Conservation (phyloP, 306 rosid species). For the Acmispon strigosus region DNA sequence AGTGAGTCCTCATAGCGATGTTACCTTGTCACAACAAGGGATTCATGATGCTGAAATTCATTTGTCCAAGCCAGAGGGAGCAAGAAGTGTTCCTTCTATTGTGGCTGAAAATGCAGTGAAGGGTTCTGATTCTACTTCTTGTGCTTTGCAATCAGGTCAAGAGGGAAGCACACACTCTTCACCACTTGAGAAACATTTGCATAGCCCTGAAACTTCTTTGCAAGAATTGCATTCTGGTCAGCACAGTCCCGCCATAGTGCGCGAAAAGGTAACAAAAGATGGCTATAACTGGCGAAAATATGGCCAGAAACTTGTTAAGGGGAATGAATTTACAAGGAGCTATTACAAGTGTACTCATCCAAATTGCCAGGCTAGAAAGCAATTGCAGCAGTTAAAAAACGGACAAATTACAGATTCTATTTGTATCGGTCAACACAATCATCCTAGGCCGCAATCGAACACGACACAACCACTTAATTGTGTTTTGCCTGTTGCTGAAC, state of each 20-base stretch:
- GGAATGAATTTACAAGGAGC: constrained; percentile 68
- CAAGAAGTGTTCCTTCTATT: constrained; percentile 10
- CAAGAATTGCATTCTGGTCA: constrained; percentile 32
- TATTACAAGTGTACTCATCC: constrained; percentile 83
- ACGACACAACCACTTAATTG: constrained; percentile 40
- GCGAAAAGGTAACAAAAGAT: constrained; percentile 65
- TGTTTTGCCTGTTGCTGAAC: constrained; percentile 36
- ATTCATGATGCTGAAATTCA: constrained; percentile 22
- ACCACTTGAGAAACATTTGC: constrained; percentile 33
- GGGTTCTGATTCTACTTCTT: constrained; percentile 31
- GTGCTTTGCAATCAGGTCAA: constrained; percentile 37
- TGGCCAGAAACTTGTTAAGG: constrained; percentile 84
- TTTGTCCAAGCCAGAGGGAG: constrained; percentile 26
- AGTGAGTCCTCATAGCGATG: constrained; percentile 31
- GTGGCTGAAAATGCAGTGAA: constrained; percentile 21
- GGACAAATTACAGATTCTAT: constrained; percentile 57
- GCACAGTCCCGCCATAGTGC: constrained; percentile 45
- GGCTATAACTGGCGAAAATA: constrained; percentile 95
- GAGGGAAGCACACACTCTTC: constrained; percentile 33
- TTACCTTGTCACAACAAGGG: constrained; percentile 28
- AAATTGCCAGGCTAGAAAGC: constrained; percentile 72
- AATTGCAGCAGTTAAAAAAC: constrained; percentile 53
- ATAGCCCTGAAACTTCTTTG: constrained; percentile 23
- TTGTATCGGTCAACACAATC: constrained; percentile 77
- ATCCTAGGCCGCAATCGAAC: constrained; percentile 55